These are phyloP conservation scores for Zizania palustris DNA, from an alignment of 202 grass and related monocot species.

Conservation along the genomic window DNA sequence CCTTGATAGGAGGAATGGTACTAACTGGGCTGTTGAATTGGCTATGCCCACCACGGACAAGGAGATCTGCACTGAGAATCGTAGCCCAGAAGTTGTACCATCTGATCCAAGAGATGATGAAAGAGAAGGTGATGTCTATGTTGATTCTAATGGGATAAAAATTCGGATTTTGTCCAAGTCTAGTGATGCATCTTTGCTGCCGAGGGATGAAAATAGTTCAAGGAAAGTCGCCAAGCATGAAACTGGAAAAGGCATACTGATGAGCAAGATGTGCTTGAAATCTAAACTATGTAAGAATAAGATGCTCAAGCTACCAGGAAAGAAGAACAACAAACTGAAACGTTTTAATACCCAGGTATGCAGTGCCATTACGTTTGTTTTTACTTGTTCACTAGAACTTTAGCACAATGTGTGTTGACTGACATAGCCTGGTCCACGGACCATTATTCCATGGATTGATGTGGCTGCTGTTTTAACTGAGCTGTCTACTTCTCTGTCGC, in stretches of 20 bases:
- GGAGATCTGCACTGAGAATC: slow-evolving; percentile 46
- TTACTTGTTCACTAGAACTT: slow-evolving; percentile 20
- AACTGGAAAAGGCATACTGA: slow-evolving; percentile 42
- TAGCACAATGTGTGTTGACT: slow-evolving; percentile 24
- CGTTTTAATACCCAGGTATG: slow-evolving; percentile 64
- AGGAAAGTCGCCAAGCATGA: slow-evolving; percentile 49
- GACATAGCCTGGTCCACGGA: slow-evolving; percentile 1
- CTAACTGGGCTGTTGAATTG: slow-evolving; percentile 72
- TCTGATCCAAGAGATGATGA: slow-evolving; percentile 50
- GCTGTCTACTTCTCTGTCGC: neutral
- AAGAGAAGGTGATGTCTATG: slow-evolving; percentile 80
- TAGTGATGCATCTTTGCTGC: slow-evolving; percentile 39
- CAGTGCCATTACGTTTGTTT: slow-evolving; percentile 26
- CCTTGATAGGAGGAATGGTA: slow-evolving; percentile 91
- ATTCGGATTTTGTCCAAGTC: slow-evolving; percentile 77
- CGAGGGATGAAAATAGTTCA: slow-evolving; percentile 34
- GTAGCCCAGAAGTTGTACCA: slow-evolving; percentile 38
- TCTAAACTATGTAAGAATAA: slow-evolving; percentile 57
- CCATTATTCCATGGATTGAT: slow-evolving; percentile 41
- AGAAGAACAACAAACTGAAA: slow-evolving; percentile 57
- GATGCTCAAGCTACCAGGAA: slow-evolving; percentile 65
- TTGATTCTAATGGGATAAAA: slow-evolving; percentile 97
- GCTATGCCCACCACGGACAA: slow-evolving; percentile 41
- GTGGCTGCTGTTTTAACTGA: slow-evolving; percentile 29
- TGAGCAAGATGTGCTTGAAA: slow-evolving; percentile 43